Percentiles rank a stretch among this genome's conserved stretches.
Evolutionary conservation across 2,329 filamentous ascomycete genomes (phyloP).

Genomic region (Neonectria coccinea): DNA sequence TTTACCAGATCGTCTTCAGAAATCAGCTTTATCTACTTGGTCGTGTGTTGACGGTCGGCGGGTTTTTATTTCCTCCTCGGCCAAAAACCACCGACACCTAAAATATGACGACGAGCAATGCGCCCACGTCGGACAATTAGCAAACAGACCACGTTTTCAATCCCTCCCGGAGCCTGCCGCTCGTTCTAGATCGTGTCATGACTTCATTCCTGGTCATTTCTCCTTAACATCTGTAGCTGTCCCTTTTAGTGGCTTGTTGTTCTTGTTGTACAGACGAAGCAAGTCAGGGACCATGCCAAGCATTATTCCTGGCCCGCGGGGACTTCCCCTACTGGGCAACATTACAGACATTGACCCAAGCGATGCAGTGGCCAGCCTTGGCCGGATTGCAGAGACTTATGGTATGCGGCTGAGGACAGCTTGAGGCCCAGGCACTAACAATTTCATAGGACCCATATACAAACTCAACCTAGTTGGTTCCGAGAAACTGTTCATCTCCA

Average conservation of each 20-base stretch:
- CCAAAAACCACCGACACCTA: conserved; percentile 19
- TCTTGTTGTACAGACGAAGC: not conserved
- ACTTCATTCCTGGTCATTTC: not conserved
- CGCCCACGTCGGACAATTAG: conserved; percentile 24
- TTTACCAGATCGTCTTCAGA: not conserved
- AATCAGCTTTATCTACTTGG: conserved; percentile 21
- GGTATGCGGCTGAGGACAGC: conserved; percentile 1
- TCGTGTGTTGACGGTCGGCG: conserved; percentile 12
- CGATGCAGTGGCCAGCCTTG: conserved; percentile 22
- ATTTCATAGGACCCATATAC: conserved; percentile 18
- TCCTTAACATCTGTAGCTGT: not conserved
- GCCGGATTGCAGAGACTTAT: conserved; percentile 12
- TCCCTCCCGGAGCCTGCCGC: conserved; percentile 17
- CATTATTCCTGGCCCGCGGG: conserved; percentile 18
- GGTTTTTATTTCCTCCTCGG: conserved; percentile 14
- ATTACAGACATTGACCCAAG: conserved; percentile 22
- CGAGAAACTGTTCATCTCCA: conserved; percentile 27
- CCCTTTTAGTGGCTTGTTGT: not conserved
- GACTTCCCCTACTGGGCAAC: conserved; percentile 22
- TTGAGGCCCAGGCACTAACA: not conserved
- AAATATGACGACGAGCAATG: conserved; percentile 5
- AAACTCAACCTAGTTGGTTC: conserved; percentile 18
- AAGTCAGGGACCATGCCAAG: conserved; percentile 10
- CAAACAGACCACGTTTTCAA: conserved; percentile 3
- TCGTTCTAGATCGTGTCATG: not conserved